phyloP scores from a whole-genome alignment of 2,329 filamentous ascomycete species.

The Huntiella decipiens region DNA sequence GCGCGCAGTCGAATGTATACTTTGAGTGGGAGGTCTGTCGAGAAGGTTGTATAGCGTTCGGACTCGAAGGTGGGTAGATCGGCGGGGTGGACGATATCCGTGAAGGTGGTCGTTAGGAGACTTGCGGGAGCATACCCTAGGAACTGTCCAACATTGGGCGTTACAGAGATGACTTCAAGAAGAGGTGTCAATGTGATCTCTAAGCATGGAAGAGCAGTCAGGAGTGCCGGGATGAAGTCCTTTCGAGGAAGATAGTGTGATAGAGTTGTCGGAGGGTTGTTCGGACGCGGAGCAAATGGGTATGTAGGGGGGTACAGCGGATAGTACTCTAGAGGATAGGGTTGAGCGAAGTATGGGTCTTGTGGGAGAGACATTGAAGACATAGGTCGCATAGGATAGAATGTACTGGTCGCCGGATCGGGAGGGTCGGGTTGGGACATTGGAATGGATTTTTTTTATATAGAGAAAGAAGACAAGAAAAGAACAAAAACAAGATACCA shows the following conservation, averaged over 20 bases:
- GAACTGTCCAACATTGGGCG: conserved; percentile 53
- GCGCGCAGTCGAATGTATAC: conserved; percentile 76
- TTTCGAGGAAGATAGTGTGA: conserved; percentile 1
- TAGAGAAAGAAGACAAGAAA: too few relatives aligned
- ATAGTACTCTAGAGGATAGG: too few relatives aligned
- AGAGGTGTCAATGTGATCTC: conserved; percentile 63
- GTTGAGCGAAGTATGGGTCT: too few relatives aligned
- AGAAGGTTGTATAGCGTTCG: conserved; percentile 78
- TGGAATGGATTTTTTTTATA: too few relatives aligned
- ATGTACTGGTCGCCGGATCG: too few relatives aligned
- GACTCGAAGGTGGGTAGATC: conserved; percentile 67
- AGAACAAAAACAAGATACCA: too few relatives aligned
- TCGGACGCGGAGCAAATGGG: too few relatives aligned
- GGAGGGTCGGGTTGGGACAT: too few relatives aligned
- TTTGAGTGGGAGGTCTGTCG: conserved; percentile 57
- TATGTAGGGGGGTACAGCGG: too few relatives aligned
- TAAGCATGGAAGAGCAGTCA: conserved; percentile 11
- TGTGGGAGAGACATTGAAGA: too few relatives aligned
- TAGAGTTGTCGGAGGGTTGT: too few relatives aligned
- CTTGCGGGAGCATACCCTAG: conserved; percentile 58
- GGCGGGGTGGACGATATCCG: conserved; percentile 69
- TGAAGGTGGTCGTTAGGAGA: conserved; percentile 55
- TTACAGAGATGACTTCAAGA: conserved; percentile 70
- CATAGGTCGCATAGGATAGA: too few relatives aligned
- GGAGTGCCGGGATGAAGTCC: conserved; percentile 4